These are phyloP conservation scores for Marasmius oreades DNA, from an alignment of 1,284 basidiomycete genomes.

Conservation along the genomic window DNA sequence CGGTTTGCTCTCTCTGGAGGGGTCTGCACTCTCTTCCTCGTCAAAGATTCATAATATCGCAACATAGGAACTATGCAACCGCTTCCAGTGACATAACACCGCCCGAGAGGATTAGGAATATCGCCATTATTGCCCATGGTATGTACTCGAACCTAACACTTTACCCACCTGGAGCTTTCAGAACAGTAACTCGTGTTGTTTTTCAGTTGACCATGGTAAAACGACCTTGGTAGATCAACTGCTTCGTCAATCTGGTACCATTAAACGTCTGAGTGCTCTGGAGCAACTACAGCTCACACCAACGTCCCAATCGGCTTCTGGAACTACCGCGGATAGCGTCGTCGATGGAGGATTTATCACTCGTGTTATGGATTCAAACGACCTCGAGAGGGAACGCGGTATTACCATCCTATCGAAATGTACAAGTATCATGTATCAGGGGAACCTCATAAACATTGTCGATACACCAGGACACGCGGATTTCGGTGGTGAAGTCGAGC, in stretches of 20 bases:
- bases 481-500: conserved; percentile 47
- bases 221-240: conserved; percentile 48
- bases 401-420: conserved; percentile 49
- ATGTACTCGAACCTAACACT: not conserved
- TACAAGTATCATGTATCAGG: conserved; percentile 40
- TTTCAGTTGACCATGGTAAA: conserved; percentile 47
- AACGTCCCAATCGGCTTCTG: conserved; percentile 24
- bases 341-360: conserved; percentile 38
- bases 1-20: not conserved
- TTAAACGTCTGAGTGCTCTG: conserved; percentile 34
- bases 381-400: conserved; percentile 45
- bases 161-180: not conserved
- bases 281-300: conserved; percentile 31
- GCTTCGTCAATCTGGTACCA: conserved; percentile 41
- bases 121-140: conserved; percentile 28
- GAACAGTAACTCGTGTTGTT: not conserved
- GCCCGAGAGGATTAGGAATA: conserved; percentile 24
- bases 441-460: conserved; percentile 43
- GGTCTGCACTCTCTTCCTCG: not conserved
- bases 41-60: not conserved
- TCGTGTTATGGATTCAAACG: conserved; percentile 47
- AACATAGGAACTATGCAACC: conserved; percentile 3
- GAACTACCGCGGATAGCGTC: conserved; percentile 30
- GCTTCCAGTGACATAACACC: not conserved
- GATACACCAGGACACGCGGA: conserved; percentile 49